Percentiles rank a stretch among this genome's conserved stretches.
Evolutionary conservation across 2,329 filamentous ascomycete genomes (phyloP).

Genomic region (Daldinia sp.): DNA sequence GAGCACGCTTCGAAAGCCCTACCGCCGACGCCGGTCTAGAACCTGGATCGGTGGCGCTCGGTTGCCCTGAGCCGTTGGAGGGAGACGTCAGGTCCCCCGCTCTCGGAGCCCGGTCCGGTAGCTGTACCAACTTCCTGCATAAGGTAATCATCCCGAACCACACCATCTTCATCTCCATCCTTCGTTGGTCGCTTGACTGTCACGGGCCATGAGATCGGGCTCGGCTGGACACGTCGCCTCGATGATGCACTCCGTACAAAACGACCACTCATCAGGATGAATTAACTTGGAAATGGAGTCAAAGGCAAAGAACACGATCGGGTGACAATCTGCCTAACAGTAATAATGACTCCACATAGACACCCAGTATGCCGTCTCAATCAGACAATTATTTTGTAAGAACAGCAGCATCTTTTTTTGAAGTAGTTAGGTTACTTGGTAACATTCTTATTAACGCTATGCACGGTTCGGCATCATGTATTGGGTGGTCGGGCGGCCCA

Average conservation of each 20-base stretch:
- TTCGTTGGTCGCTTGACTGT: not conserved
- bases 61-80: slow-evolving; percentile 24
- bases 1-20: slow-evolving; percentile 3
- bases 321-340: not conserved
- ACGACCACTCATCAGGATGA: not conserved
- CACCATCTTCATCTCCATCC: slow-evolving; percentile 6
- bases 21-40: slow-evolving; percentile 15
- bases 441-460: not conserved
- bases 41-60: slow-evolving; percentile 21
- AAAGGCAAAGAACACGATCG: not conserved
- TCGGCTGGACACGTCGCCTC: not conserved
- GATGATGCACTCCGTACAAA: slow-evolving; percentile 3
- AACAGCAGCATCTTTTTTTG: not conserved
- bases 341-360: not conserved
- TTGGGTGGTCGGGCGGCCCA: not conserved
- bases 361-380: not conserved
- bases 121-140: slow-evolving; percentile 14
- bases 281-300: not conserved
- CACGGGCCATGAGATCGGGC: not conserved
- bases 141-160: slow-evolving; percentile 17
- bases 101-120: slow-evolving; percentile 38
- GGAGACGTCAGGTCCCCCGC: slow-evolving; percentile 27
- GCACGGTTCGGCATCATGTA: slow-evolving; percentile 9
- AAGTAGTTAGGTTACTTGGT: not conserved
- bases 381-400: not conserved